Evolutionary conservation across 805 yeast genomes (phyloP).

Genomic region (Dipodascopsis tothii): DNA sequence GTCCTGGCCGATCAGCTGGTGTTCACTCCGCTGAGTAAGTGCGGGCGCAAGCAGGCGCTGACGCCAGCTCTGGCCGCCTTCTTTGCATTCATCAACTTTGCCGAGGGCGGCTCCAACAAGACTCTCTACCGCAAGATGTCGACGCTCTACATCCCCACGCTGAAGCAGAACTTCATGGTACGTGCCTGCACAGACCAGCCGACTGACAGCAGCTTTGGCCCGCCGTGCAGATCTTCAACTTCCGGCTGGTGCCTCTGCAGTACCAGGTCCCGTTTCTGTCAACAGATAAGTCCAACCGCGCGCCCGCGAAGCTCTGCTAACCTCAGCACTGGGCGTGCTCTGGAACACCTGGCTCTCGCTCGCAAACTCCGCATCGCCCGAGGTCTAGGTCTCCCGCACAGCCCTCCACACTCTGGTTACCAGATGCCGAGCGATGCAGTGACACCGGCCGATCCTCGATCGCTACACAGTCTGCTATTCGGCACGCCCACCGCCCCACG

Average conservation of each 20-base stretch:
- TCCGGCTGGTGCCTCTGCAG: constrained; percentile 65
- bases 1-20: constrained; percentile 84
- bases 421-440: too few relatives aligned
- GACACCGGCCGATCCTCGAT: too few relatives aligned
- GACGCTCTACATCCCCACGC: constrained; percentile 55
- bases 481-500: too few relatives aligned
- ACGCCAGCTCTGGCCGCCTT: constrained; percentile 64
- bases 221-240: constrained; percentile 68
- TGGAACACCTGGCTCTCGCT: constrained; percentile 92
- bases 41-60: too few relatives aligned
- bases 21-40: constrained; percentile 63
- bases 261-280: constrained; percentile 89
- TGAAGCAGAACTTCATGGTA: constrained; percentile 63
- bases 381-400: too few relatives aligned
- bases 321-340: constrained; percentile 53
- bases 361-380: constrained; percentile 46
- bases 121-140: constrained; percentile 56
- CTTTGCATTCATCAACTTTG: constrained; percentile 74
- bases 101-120: constrained; percentile 63
- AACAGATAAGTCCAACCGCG: constrained; percentile 30
- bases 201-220: constrained; percentile 59
- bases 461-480: too few relatives aligned
- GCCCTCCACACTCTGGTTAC: too few relatives aligned
- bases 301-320: not conserved
- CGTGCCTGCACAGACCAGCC: not conserved